These are phyloP conservation scores for Fagopyrum homotropicum DNA, from an alignment of 148 eudicot genomes.

Conservation along the genomic window DNA sequence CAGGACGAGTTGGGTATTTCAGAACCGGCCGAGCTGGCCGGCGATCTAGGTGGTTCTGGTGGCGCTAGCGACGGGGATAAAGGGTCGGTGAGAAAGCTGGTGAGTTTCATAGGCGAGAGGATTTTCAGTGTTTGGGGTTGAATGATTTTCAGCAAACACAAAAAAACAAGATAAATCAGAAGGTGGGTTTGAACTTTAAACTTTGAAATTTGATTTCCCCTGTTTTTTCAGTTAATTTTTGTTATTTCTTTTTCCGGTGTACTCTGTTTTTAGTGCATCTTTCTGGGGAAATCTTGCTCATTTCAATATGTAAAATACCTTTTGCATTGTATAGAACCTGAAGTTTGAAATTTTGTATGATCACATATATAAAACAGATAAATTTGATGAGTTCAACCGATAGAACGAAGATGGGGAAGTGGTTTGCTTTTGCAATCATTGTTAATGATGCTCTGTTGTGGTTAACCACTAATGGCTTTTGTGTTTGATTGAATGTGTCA, in stretches of 20 bases:
- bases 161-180: neutral
- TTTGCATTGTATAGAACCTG: neutral
- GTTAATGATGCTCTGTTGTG: conserved; percentile 6
- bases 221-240: neutral
- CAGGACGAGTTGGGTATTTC: conserved; percentile 14
- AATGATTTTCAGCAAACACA: conserved; percentile 5
- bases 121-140: conserved; percentile 39
- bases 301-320: conserved; percentile 8
- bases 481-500: neutral
- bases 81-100: conserved; percentile 29
- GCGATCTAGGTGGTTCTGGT: neutral
- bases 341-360: neutral
- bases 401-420: neutral
- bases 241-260: neutral
- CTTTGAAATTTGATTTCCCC: neutral
- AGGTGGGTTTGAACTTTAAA: neutral
- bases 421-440: neutral
- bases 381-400: neutral
- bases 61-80: conserved; percentile 21
- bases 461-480: neutral
- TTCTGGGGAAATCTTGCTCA: conserved; percentile 2
- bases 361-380: neutral
- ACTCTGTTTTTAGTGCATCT: conserved; percentile 11
- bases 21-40: conserved; percentile 15
- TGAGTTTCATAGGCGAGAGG: conserved; percentile 34